phyloP scores from a whole-genome alignment of 371 early-diverging fungal genomes.

The Choanephora cucurbitarum region DNA sequence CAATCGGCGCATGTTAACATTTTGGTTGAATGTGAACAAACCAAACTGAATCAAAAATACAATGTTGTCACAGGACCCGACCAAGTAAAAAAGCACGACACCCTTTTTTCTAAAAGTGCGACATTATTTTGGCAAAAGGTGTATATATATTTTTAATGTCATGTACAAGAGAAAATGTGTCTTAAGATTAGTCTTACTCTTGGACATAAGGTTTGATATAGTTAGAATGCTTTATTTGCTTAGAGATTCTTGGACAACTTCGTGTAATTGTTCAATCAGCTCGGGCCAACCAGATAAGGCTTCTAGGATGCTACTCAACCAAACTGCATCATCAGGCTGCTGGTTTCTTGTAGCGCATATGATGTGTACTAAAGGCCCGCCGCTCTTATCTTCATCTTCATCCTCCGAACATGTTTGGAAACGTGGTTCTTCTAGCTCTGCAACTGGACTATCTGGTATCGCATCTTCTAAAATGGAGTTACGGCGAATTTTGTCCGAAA shows the following conservation, averaged over 20 bases:
- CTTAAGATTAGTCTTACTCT: no score
- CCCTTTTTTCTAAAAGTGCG: no score
- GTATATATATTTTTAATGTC: no score
- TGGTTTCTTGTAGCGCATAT: constrained; percentile 37
- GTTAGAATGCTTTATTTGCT: no score
- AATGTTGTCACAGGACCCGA: no score
- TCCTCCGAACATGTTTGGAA: constrained; percentile 23
- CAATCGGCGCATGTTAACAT: no score
- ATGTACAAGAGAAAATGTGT: no score
- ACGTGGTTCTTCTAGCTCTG: constrained; percentile 28
- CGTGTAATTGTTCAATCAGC: constrained; percentile 36
- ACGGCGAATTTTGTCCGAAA: constrained; percentile 32
- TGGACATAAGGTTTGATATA: no score
- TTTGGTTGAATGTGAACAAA: no score
- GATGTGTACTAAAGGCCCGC: constrained; percentile 14
- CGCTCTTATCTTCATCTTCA: constrained; percentile 16
- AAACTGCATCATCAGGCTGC: constrained; percentile 46
- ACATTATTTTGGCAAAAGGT: no score
- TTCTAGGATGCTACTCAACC: constrained; percentile 35
- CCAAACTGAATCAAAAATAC: no score
- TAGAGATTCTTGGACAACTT: constrained; percentile 20
- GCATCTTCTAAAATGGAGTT: constrained; percentile 42
- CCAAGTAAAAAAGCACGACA: no score
- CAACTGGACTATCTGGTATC: constrained; percentile 24
- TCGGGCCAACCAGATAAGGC: constrained; percentile 44